Evolutionary conservation across 1,284 basidiomycete genomes (phyloP), one percentile per base, ranked within the genome.

Genomic region (Trichosporon ovoides): DNA sequence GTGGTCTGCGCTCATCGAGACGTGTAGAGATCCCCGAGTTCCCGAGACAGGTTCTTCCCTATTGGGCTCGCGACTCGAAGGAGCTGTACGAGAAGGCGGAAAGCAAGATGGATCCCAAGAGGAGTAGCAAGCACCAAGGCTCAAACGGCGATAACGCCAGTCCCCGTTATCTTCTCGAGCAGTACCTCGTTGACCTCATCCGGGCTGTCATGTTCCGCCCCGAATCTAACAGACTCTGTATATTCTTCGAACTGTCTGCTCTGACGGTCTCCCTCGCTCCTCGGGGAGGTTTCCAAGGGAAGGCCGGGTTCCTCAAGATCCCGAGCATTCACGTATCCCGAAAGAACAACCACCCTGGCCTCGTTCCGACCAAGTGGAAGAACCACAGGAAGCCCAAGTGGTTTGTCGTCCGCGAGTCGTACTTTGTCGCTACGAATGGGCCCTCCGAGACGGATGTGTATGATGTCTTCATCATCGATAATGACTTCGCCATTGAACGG

Each of bases 181-280:
- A 86, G 58, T 99, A 98, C 73, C 82, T 98, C 6, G 82, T 97
- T 46, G 85, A 86, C 57, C 82, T 99, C 12, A 92, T 97, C 61
- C 85, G 88, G 24, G 87, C 89, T 3, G 92, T 95, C 48, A 96
- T 98, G 89, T 98, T 98, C 79, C 89, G 93, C 67, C 91, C 95
- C 1, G 87, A 93, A 46, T 86, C 91, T 0, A 98, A 98, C 69
- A 85, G 94, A 22, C 78, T 98, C 0, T 88, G 89, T 60, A 87
- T 87, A n/a, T 99, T 98, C 78, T 84, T 99, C 56, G 96, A 99
- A 76, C 83, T 98, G 50, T 94, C 91, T 50, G 87, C 93, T 0
- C 80, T 98, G 28, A 94, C 89, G 2, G 85, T 98, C 55, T 78
- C 85, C 7, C 83, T 95, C 7, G 91, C 93, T 0, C 87, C 85